phyloP scores from a whole-genome alignment of 257 asterid genomes.

The Solanum piurae region DNA sequence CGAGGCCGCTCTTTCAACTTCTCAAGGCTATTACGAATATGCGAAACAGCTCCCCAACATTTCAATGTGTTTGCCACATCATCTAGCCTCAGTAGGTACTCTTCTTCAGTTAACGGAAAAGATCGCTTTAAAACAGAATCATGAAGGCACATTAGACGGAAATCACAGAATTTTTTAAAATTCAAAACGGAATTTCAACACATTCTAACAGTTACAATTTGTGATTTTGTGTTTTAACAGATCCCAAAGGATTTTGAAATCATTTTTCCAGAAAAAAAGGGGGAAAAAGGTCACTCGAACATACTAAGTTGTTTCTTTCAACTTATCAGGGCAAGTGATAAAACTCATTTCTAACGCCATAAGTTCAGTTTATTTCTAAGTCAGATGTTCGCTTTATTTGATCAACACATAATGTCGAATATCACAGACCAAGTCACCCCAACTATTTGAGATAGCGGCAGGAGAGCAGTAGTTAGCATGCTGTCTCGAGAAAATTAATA shows the following conservation, averaged over 20 bases:
- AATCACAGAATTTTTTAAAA: neutral
- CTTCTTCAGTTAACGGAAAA: conserved; percentile 90
- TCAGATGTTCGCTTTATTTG: neutral
- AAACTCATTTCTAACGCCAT: neutral
- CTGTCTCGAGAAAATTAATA: neutral
- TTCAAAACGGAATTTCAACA: neutral
- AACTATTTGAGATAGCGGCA: neutral
- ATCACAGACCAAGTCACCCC: neutral
- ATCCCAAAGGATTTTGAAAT: neutral
- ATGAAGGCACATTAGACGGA: conserved; percentile 13
- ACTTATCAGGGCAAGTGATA: neutral
- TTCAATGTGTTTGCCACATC: conserved; percentile 80
- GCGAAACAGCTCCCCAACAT: conserved; percentile 99
- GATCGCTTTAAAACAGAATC: conserved; percentile 48
- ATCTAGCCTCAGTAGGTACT: conserved; percentile 88
- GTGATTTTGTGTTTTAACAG: neutral
- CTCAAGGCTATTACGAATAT: conserved; percentile 67
- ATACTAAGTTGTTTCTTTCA: neutral
- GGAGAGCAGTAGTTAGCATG: neutral
- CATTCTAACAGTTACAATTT: neutral
- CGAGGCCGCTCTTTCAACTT: conserved; percentile 89
- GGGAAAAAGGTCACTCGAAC: neutral
- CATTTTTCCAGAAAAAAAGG: neutral
- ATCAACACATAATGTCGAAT: neutral
- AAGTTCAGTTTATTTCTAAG: neutral